phyloP scores from a whole-genome alignment of 2,329 filamentous ascomycete genomes.

The Cyanodermella asteris region DNA sequence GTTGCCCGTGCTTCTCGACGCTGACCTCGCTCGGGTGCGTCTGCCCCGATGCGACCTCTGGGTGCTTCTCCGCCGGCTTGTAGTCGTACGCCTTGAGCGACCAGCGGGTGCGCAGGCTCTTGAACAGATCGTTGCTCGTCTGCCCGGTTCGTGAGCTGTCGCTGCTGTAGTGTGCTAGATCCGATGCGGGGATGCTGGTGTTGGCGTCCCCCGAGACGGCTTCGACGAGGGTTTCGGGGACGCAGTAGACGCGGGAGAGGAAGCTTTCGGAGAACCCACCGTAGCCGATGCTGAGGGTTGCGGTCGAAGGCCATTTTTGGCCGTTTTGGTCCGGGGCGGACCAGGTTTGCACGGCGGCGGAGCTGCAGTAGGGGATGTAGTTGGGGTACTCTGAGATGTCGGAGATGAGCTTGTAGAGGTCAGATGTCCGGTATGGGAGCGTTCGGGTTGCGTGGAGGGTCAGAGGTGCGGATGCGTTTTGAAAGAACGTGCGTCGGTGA shows the following conservation, averaged over 20 bases:
- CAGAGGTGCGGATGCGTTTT: conserved; percentile 14
- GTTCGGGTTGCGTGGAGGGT: conserved; percentile 50
- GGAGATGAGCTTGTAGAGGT: conserved; percentile 69
- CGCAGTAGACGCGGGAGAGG: conserved; percentile 56
- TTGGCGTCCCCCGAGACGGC: conserved; percentile 43
- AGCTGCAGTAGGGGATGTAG: conserved; percentile 83
- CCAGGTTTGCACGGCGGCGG: conserved; percentile 56
- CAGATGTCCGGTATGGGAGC: conserved; percentile 48
- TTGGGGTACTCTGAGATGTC: conserved; percentile 64
- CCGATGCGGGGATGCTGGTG: conserved; percentile 21
- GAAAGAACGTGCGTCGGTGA: conserved; percentile 16
- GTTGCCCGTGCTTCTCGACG: no score
- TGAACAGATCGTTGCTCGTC: conserved; percentile 31
- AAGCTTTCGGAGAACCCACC: conserved; percentile 67
- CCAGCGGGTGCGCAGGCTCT: conserved; percentile 49
- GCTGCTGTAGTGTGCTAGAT: conserved; percentile 19
- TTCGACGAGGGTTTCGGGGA: conserved; percentile 51
- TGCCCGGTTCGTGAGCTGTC: conserved; percentile 14
- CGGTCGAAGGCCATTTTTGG: conserved; percentile 38
- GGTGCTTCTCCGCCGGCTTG: conserved; percentile 23
- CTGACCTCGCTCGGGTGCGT: conserved; percentile 12
- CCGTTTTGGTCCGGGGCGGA: conserved; percentile 29
- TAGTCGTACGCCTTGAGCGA: conserved; percentile 31
- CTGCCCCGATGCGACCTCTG: conserved; percentile 21
- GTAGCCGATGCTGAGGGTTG: conserved; percentile 68